These are phyloP conservation scores for Termitomyces sp. DNA, from an alignment of 768 basidiomycete genomes.

Conservation along the genomic window DNA sequence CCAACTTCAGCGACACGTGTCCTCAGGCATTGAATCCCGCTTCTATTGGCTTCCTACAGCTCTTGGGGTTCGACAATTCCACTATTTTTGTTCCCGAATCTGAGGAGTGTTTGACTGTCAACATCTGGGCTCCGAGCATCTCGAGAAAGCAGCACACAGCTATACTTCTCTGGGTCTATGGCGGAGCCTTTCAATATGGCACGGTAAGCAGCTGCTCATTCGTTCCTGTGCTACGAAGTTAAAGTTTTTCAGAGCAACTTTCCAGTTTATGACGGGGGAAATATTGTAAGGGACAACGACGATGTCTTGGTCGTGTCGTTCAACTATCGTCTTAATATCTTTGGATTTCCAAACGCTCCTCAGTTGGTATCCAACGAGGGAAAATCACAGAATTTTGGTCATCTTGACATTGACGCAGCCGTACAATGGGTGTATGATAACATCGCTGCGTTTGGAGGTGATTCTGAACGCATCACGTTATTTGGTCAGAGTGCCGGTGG, in stretches of 20 bases:
- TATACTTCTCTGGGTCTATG: slow-evolving; percentile 37
- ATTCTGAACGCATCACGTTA: slow-evolving; percentile 33
- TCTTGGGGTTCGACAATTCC: slow-evolving; percentile 20
- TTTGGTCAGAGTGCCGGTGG: slow-evolving; percentile 37
- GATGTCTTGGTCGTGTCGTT: slow-evolving; percentile 26
- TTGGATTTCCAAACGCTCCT: slow-evolving; percentile 36
- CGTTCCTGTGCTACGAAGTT: not conserved
- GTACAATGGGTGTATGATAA: slow-evolving; percentile 46
- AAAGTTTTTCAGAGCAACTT: slow-evolving; percentile 25
- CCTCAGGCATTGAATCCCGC: slow-evolving; percentile 22
- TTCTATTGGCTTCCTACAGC: slow-evolving; percentile 21
- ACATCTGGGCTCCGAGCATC: slow-evolving; percentile 35
- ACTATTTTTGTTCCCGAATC: slow-evolving; percentile 25
- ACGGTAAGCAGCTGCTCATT: slow-evolving; percentile 23
- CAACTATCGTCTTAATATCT: slow-evolving; percentile 33
- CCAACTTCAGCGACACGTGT: slow-evolving; percentile 30
- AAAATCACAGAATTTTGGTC: slow-evolving; percentile 34
- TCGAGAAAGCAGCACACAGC: slow-evolving; percentile 30
- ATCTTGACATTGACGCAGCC: slow-evolving; percentile 35
- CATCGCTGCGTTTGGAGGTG: slow-evolving; percentile 42
- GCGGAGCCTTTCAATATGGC: slow-evolving; percentile 34
- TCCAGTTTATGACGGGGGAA: slow-evolving; percentile 26
- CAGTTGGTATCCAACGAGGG: slow-evolving; percentile 23
- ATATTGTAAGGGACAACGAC: slow-evolving; percentile 31
- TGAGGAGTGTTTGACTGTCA: slow-evolving; percentile 35